Evolutionary conservation across 768 basidiomycete genomes (phyloP).

Genomic region (Xerocomellus amylosporus): DNA sequence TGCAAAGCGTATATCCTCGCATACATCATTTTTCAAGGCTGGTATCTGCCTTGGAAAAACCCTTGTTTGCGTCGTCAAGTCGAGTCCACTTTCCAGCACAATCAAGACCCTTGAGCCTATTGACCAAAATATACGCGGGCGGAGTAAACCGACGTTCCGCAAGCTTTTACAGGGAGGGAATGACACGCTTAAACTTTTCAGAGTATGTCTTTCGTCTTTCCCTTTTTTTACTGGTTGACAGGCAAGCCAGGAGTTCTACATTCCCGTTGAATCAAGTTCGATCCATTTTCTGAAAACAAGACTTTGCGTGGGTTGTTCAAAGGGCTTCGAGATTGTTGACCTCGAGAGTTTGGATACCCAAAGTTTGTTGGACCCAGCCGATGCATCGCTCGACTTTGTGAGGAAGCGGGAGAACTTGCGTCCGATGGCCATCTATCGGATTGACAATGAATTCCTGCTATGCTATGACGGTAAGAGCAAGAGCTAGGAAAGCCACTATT

Average conservation of each 20-base stretch:
- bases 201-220: constrained; percentile 45
- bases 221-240: background rate
- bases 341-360: constrained; percentile 96
- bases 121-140: constrained; percentile 77
- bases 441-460: constrained; percentile 93
- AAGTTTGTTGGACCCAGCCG: constrained; percentile 89
- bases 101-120: constrained; percentile 98
- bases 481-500: background rate
- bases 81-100: constrained; percentile 90
- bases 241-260: constrained; percentile 84
- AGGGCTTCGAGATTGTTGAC: constrained; percentile 98
- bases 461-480: constrained; percentile 88
- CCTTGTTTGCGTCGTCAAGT: constrained; percentile 96
- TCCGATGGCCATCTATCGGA: constrained; percentile 95
- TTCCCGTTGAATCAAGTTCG: constrained; percentile 94
- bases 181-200: constrained; percentile 89
- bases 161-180: constrained; percentile 93
- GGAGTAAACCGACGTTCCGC: constrained; percentile 88
- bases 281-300: constrained; percentile 97
- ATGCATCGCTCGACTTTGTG: constrained; percentile 90
- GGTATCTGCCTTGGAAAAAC: constrained; percentile 89
- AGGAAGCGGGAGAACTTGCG: constrained; percentile 82
- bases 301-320: constrained; percentile 94
- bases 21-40: constrained; percentile 97
- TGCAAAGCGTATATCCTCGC: constrained; percentile 91